Evolutionary conservation across 2,329 filamentous ascomycete genomes (phyloP), one percentile per base, ranked within the genome.

Genomic region (Phaeosphaeriaceae sp.): DNA sequence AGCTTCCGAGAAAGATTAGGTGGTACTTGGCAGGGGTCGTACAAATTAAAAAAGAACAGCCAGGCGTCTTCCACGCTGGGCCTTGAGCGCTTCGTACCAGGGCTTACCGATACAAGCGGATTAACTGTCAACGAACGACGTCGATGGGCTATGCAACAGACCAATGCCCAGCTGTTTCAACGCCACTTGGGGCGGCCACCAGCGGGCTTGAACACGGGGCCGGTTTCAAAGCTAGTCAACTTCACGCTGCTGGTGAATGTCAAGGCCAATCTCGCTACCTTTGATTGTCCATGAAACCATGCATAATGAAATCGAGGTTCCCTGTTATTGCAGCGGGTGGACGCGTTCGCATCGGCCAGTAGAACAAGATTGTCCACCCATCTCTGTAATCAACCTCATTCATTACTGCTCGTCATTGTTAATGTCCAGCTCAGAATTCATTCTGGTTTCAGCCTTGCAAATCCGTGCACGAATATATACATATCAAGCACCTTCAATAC

Each of bases 381-480:
- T 28, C 20, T 26, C 23, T 26, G 23, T 26, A 26, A 26, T 40
- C 13, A 21, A 26, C 6, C 8, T 11, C 13, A 6, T 30, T n/a
- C n/a, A 20, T 23, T 29, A 16, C 21, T 13, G 23, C 30, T 12
- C n/a, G n/a, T n/a, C n/a, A 8, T 8, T 26, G 23, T 11, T 26
- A 7, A 11, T 8, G 23, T 26, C 23, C 15, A 32, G 13, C 35
- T 15, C n/a, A 40, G 20, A 37, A 35, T 42, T 35, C 42, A 46
- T 30, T 42, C 40, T 47, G 28, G 67, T 70, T 68, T 69, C 65
- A 68, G 58, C 58, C 43, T 18, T 54, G 55, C 52, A 43, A 50
- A 55, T 59, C 46, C 29, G 15, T 53, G 44, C 23, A 57, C 48
- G 36, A 48, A 63, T 55, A 48, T 48, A 54, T 49, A 56, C 43